Evolutionary conservation across 169 alveolate species (phyloP).

Genomic region (Babesia divergens): DNA sequence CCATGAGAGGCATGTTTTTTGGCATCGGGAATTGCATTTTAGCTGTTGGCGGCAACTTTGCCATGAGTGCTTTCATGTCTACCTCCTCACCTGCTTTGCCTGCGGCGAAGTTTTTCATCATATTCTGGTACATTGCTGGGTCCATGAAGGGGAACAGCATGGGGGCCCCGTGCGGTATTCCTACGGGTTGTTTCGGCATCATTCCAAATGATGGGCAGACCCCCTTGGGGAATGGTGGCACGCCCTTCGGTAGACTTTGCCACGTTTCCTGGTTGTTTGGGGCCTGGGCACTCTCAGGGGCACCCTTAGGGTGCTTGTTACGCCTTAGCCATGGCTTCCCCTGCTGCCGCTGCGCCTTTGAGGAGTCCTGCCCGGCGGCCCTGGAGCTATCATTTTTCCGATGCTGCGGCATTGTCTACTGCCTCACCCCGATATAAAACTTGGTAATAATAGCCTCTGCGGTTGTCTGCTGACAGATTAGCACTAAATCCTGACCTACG

Average conservation of each 20-base stretch:
- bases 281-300: not conserved
- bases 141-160: slow-evolving; percentile 30
- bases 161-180: slow-evolving; percentile 21
- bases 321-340: slow-evolving; percentile 45
- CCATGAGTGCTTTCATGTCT: slow-evolving; percentile 53
- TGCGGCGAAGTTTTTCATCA: slow-evolving; percentile 38
- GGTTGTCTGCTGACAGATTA: not conserved
- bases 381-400: slow-evolving; percentile 16
- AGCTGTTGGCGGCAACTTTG: slow-evolving; percentile 22
- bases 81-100: slow-evolving; percentile 42
- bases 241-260: slow-evolving; percentile 15
- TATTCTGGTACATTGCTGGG: slow-evolving; percentile 43
- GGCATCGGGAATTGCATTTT: slow-evolving; percentile 43
- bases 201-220: slow-evolving; percentile 28
- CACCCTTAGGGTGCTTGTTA: not conserved
- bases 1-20: slow-evolving; percentile 31
- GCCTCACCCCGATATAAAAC: not conserved
- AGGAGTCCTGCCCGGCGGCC: slow-evolving; percentile 28
- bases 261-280: not conserved
- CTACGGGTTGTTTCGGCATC: slow-evolving; percentile 44
- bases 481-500: slow-evolving; percentile 17
- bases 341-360: slow-evolving; percentile 23
- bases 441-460: no score
- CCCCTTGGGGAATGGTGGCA: slow-evolving; percentile 14
- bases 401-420: slow-evolving; percentile 9